Evolutionary conservation across 2,329 filamentous ascomycete species (phyloP), one percentile per base, ranked within the genome.

Genomic region (Endothia cerciana): DNA sequence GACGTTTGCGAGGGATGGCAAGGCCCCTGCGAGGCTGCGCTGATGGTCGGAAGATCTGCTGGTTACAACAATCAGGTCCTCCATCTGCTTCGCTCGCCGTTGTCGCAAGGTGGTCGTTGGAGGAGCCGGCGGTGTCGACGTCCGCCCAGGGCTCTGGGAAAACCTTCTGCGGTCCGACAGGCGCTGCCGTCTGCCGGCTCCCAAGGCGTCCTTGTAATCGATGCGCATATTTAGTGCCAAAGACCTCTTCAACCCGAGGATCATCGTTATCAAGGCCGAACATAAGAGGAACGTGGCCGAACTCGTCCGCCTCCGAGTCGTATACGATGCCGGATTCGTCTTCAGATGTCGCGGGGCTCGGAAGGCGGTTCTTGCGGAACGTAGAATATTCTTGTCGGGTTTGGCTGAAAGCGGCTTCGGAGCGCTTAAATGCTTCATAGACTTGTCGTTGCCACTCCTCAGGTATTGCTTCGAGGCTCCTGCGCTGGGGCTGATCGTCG

Each of bases 301-400:
- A 43, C 41, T 56, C 51, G 28, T 38, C 22, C 28, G 28, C 28
- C 3, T 56, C 51, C 22, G 28, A 56, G 11, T 56, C 51, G 17
- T 30, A n/a, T 15, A 43, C 28, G 11, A 19, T 1, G 8, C 25
- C 7, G 28, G 13, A n/a, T 33, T 33, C 51, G 25, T 56, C 28
- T 36, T 36, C 33, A 33, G 51, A 56, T 28, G 25, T 6, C 28
- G 28, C 28, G 13, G 51, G 51, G 15, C 51, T 56, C 28, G 28
- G 51, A 0, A 56, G 8, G 22, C 51, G 51, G 51, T 56, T 56
- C 17, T 56, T 56, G 8, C 51, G 30, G 51, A 56, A 56, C 28
- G 4, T 33, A 8, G 10, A 11, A 19, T 56, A 56, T 33, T 8
- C 51, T 17, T 56, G 4, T 56, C 28, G 51, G 4, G 28, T 25